phyloP scores from a whole-genome alignment of 768 basidiomycete species.

The Naganishia kalamii region DNA sequence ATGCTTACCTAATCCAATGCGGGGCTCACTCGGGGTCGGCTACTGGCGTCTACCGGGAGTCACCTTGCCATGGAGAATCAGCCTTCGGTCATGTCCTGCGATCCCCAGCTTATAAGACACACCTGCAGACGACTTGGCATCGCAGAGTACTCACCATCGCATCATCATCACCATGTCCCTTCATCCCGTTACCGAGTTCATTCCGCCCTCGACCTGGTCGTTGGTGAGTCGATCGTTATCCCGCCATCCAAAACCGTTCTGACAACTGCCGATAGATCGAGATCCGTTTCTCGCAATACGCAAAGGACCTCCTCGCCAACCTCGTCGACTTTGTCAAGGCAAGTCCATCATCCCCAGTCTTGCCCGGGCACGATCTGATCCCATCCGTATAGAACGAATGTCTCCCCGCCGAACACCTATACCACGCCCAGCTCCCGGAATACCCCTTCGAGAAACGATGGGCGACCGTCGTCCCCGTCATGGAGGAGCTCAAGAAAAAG shows the following conservation, averaged over 20 bases:
- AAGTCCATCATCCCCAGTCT: neutral
- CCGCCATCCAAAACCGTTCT: constrained; percentile 30
- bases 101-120: no score
- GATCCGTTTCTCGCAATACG: constrained; percentile 85
- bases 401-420: constrained; percentile 67
- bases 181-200: constrained; percentile 70
- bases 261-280: constrained; percentile 53
- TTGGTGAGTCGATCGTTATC: constrained; percentile 55
- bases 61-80: neutral
- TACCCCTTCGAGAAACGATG: constrained; percentile 66
- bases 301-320: constrained; percentile 75
- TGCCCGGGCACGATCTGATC: neutral
- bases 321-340: constrained; percentile 79
- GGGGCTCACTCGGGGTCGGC: neutral
- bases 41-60: neutral
- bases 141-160: neutral
- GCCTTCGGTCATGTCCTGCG: neutral
- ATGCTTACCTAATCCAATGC: neutral
- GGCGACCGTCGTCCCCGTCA: constrained; percentile 72
- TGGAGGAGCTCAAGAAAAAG: constrained; percentile 77
- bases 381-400: constrained; percentile 67
- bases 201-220: constrained; percentile 79
- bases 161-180: constrained; percentile 15
- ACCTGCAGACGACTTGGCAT: neutral
- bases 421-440: constrained; percentile 69